These are phyloP conservation scores for Gossypium arboreum DNA, from an alignment of 345 rosid genomes.

Conservation along the genomic window DNA sequence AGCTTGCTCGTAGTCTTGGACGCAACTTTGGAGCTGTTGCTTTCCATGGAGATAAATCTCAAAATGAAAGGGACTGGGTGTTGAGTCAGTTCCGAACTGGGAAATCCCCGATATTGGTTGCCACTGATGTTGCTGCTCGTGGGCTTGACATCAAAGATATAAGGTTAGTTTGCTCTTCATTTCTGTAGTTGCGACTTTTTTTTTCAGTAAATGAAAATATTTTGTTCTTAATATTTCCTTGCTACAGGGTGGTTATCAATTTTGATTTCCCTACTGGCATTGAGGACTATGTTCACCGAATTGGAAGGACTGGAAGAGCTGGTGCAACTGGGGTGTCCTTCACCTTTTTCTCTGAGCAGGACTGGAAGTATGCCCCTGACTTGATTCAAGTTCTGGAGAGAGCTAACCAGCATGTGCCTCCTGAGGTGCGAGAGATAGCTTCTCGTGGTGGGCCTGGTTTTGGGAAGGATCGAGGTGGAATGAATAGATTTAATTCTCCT, in stretches of 20 bases:
- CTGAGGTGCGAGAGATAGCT: slow-evolving; percentile 81
- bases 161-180: slow-evolving; percentile 36
- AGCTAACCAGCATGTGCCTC: slow-evolving; percentile 87
- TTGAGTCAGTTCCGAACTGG: slow-evolving; percentile 85
- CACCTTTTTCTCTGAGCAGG: slow-evolving; percentile 94
- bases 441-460: slow-evolving; percentile 65
- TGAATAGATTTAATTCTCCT: slow-evolving; percentile 64
- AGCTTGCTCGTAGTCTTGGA: slow-evolving; percentile 76
- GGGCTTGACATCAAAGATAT: slow-evolving; percentile 96
- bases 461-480: slow-evolving; percentile 63
- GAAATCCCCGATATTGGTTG: slow-evolving; percentile 76
- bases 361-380: slow-evolving; percentile 79
- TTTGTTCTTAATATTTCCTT: slow-evolving; percentile 12
- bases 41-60: slow-evolving; percentile 96
- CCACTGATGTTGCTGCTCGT: slow-evolving; percentile 98
- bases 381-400: slow-evolving; percentile 87
- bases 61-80: slow-evolving; percentile 95
- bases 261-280: slow-evolving; percentile 89
- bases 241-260: slow-evolving; percentile 81
- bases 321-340: slow-evolving; percentile 93
- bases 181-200: background rate
- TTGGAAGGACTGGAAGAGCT: slow-evolving; percentile 98
- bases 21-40: slow-evolving; percentile 83
- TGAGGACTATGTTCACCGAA: slow-evolving; percentile 98
- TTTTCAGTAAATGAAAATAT: background rate